Conservation (phyloP, 1,284 basidiomycete species). For the Cutaneotrichosporon dermatis region DNA sequence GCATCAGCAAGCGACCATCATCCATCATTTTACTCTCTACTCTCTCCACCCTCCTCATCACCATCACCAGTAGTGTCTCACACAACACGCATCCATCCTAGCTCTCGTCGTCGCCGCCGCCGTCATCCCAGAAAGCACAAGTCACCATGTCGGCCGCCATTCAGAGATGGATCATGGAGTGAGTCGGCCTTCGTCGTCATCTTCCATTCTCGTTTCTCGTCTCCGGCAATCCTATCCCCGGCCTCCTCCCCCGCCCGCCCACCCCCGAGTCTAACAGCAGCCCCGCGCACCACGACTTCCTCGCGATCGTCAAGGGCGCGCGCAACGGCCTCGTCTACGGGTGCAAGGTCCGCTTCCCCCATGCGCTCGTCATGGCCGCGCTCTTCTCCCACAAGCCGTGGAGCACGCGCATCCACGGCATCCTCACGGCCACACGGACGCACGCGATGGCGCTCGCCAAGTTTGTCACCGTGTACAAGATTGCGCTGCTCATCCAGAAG, state of each 20-base stretch:
- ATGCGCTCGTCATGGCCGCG: conserved; percentile 97
- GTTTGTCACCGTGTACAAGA: conserved; percentile 93
- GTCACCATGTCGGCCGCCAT: conserved; percentile 14
- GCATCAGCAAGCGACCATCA: no score
- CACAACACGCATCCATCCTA: no score
- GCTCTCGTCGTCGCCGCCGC: no score
- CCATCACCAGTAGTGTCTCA: no score
- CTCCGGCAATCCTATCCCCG: no score
- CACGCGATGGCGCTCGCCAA: conserved; percentile 72
- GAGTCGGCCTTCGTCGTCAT: background rate
- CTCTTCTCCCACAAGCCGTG: conserved; percentile 81
- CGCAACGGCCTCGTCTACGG: conserved; percentile 85
- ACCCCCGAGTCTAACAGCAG: conserved; percentile 17
- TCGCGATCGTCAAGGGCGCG: conserved; percentile 89
- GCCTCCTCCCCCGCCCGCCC: background rate
- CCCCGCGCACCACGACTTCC: conserved; percentile 80
- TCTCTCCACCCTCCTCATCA: no score
- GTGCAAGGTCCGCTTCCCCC: conserved; percentile 92
- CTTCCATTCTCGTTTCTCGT: no score
- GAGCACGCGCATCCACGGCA: conserved; percentile 52
- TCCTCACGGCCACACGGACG: conserved; percentile 76
- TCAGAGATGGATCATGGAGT: conserved; percentile 21
- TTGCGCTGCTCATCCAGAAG: conserved; percentile 73
- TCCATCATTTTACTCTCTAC: no score
- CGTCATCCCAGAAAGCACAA: no score